Conservation (phyloP, 495 filamentous ascomycete genomes). For the Pyrenula massariospora region DNA sequence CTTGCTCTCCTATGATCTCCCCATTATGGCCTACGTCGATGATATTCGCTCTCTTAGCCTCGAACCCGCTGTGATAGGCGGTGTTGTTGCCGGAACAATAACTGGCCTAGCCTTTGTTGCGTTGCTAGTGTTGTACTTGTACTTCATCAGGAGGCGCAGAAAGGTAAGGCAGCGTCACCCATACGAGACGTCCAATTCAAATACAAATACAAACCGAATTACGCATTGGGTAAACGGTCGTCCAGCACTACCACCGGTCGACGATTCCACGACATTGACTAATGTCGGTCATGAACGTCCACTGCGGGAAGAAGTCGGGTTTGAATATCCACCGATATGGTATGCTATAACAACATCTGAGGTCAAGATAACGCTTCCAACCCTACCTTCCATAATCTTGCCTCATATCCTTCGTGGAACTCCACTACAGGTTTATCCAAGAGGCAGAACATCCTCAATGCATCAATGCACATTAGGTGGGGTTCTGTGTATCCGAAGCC, state of each 20-base stretch:
- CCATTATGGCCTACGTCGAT: background rate
- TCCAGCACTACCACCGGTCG: background rate
- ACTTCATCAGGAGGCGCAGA: background rate
- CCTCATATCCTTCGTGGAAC: background rate
- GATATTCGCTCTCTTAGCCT: background rate
- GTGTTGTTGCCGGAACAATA: background rate
- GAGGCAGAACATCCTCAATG: background rate
- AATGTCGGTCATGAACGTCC: background rate
- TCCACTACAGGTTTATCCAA: background rate
- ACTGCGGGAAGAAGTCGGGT: background rate
- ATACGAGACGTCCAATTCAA: background rate
- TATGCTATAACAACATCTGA: background rate
- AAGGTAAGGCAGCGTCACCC: background rate
- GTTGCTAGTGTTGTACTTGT: background rate
- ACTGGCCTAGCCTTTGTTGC: background rate
- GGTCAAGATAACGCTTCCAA: background rate
- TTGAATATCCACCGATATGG: background rate
- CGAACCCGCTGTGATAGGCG: background rate
- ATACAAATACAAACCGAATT: background rate
- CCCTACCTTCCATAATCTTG: background rate
- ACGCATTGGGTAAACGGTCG: background rate
- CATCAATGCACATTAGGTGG: background rate
- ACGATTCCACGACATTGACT: background rate
- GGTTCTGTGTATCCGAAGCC: background rate
- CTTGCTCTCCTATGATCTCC: background rate